Conservation (phyloP, 345 rosid species). For the Luvunga scandens region DNA sequence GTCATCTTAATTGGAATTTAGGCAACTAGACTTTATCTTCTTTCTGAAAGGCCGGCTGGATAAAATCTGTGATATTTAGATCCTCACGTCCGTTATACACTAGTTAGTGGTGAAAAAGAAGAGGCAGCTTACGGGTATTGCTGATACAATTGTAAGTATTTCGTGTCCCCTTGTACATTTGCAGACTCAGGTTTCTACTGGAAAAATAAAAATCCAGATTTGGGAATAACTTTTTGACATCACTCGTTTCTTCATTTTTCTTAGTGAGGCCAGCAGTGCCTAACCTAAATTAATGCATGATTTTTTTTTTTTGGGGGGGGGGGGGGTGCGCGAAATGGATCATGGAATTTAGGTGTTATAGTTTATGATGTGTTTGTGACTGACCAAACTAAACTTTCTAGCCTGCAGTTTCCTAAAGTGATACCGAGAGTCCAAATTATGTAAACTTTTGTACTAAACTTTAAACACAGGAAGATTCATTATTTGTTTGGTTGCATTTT, state of each 20-base stretch:
- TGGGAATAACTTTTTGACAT: neutral
- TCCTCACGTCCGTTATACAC: neutral
- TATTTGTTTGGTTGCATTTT: neutral
- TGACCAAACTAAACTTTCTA: neutral
- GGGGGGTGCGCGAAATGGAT: too few relatives aligned
- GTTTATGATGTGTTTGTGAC: neutral
- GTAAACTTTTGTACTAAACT: neutral
- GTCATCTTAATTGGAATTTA: conserved; percentile 31
- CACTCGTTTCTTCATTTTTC: conserved; percentile 5
- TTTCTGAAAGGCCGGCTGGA: neutral
- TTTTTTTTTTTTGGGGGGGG: neutral
- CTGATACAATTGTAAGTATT: conserved; percentile 2
- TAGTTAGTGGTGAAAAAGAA: neutral
- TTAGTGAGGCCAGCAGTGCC: neutral
- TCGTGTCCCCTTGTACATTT: neutral
- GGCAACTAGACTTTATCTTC: neutral
- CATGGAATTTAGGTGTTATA: neutral
- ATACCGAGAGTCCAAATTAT: too few relatives aligned
- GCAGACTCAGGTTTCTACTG: neutral
- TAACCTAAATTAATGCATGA: neutral
- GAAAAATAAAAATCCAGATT: conserved; percentile 11
- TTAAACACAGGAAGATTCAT: neutral
- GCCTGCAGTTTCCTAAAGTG: too few relatives aligned
- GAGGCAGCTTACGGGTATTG: neutral
- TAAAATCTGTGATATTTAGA: conserved; percentile 8